These are phyloP conservation scores for Lasiodiplodia gonubiensis DNA, from an alignment of 2,329 filamentous ascomycete genomes.

Conservation along the genomic window DNA sequence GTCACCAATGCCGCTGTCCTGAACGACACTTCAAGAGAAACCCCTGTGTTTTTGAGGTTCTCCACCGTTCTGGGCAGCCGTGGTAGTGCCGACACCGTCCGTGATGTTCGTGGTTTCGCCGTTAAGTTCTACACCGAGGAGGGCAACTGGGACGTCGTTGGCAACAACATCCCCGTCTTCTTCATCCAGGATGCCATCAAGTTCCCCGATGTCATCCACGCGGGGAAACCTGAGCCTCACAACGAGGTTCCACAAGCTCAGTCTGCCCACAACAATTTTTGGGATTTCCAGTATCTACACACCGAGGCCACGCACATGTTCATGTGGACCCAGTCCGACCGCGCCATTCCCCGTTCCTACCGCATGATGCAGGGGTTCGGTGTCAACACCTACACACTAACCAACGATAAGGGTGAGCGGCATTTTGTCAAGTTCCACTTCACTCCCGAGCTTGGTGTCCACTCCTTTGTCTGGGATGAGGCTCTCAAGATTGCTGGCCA, in stretches of 20 bases:
- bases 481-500: slow-evolving; percentile 68
- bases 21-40: slow-evolving; percentile 70
- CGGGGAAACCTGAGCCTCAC: slow-evolving; percentile 72
- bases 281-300: slow-evolving; percentile 74
- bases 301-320: slow-evolving; percentile 78
- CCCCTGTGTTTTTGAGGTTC: slow-evolving; percentile 74
- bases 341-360: slow-evolving; percentile 73
- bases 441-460: slow-evolving; percentile 75
- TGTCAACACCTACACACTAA: slow-evolving; percentile 77
- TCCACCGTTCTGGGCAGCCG: slow-evolving; percentile 78
- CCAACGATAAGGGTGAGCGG: slow-evolving; percentile 70
- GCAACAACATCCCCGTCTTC: slow-evolving; percentile 77
- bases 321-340: slow-evolving; percentile 79
- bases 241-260: slow-evolving; percentile 75
- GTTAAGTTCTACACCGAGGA: slow-evolving; percentile 79
- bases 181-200: slow-evolving; percentile 79
- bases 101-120: slow-evolving; percentile 83
- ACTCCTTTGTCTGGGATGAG: slow-evolving; percentile 80
- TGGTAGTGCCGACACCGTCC: slow-evolving; percentile 79
- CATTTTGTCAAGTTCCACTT: slow-evolving; percentile 81
- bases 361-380: slow-evolving; percentile 89
- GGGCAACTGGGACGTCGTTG: slow-evolving; percentile 77
- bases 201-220: slow-evolving; percentile 70
- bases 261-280: slow-evolving; percentile 75
- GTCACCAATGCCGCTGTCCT: slow-evolving; percentile 68